Evolutionary conservation across 2,329 filamentous ascomycete genomes (phyloP), one percentile per base, ranked within the genome.

Genomic region (Lecanicillium sp.): DNA sequence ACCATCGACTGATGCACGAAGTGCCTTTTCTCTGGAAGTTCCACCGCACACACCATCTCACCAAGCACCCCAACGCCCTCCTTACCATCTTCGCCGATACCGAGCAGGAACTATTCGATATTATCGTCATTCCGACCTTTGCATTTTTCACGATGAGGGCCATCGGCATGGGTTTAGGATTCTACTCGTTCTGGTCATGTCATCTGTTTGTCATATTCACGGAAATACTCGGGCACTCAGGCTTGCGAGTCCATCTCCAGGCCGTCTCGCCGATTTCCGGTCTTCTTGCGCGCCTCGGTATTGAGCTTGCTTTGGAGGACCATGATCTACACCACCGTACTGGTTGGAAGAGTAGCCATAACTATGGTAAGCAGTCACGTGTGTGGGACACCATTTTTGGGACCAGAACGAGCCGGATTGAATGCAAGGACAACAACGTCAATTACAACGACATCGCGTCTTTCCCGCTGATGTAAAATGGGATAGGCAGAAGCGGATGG

Each of bases 111-210:
- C 53, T 70, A 7, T 65, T 69, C 46, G 68, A 72, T 44, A 67
- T 71, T 26, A 62, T 60, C 10, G 65, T 62, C 20, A 63, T 72
- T 9, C 69, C 69, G 0, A 50, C 69, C 15, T 53, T 69, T 42
- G 62, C 69, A 2, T 71, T 62, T 49, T 57, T 57, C 30, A 63
- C 59, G 1, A 46, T 71, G 29, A 65, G 60, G 44, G n/a, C 45
- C 2, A 8, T 60, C 27, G 67, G 68, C 0, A 27, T 71, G 6
- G 68, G 67, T 1, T 66, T 72, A 62, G 67, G 65, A 3, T 73
- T 73, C 53, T 71, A 72, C 38, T 67, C 71, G 26, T 69, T 66
- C 67, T 73, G 69, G 68, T 52, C 72, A 14, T 72, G 68, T 54
- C 65, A 71, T 46, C 59, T 67, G 48, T 73, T 68, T 40, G 60